Evolutionary conservation across 1,284 basidiomycete genomes (phyloP).

Genomic region (Wolfiporia cocos): DNA sequence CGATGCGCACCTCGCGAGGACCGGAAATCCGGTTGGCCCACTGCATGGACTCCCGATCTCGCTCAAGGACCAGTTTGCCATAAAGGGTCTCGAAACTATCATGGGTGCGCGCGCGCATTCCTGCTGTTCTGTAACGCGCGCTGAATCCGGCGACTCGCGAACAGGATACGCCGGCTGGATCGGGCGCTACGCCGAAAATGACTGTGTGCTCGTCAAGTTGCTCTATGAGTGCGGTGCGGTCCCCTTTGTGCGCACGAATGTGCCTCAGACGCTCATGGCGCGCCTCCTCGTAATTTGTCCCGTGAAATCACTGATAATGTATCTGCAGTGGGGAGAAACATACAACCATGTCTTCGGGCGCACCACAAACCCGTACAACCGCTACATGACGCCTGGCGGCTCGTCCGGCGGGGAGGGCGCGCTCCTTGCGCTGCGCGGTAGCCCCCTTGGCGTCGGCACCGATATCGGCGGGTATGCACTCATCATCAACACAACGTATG

Average conservation of each 20-base stretch:
- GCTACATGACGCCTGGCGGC: conserved; percentile 46
- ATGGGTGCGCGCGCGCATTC: conserved; percentile 33
- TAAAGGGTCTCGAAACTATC: conserved; percentile 51
- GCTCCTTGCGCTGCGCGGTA: conserved; percentile 49
- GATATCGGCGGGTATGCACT: conserved; percentile 56
- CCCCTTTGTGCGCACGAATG: conserved; percentile 65
- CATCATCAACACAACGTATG: not conserved
- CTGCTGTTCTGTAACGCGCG: conserved; percentile 6
- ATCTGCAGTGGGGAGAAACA: conserved; percentile 53
- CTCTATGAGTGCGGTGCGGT: conserved; percentile 58
- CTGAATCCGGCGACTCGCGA: too few relatives aligned
- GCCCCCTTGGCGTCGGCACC: conserved; percentile 59
- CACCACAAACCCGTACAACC: conserved; percentile 60
- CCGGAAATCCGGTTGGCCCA: conserved; percentile 35
- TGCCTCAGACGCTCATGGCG: conserved; percentile 53
- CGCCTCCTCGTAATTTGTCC: not conserved
- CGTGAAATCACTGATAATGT: conserved; percentile 1
- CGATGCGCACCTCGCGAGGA: conserved; percentile 33
- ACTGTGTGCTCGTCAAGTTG: conserved; percentile 45
- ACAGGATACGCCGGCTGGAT: conserved; percentile 26
- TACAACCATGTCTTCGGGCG: conserved; percentile 63
- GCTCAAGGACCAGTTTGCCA: conserved; percentile 43
- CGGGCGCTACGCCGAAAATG: conserved; percentile 16
- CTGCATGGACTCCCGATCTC: conserved; percentile 46
- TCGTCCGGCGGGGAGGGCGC: conserved; percentile 60